Percentiles rank a stretch among this genome's conserved stretches.
Evolutionary conservation across 192 early-diverging fungal species (phyloP).

Genomic region (Podila epigama): DNA sequence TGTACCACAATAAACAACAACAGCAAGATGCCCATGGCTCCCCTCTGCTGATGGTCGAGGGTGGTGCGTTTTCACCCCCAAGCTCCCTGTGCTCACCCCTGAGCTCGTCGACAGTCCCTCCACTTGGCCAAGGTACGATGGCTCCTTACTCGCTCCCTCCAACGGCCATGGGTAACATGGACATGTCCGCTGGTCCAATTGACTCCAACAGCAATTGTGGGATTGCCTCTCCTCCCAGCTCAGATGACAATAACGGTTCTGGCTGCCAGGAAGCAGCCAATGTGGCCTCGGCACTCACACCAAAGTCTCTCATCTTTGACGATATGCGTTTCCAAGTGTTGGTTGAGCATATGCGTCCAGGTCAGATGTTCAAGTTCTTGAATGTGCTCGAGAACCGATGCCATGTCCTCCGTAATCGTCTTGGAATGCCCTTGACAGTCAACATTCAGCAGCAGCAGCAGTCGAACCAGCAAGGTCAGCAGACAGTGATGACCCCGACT

Average conservation of each 20-base stretch:
- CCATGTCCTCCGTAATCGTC: slow-evolving; percentile 52
- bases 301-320: slow-evolving; percentile 50
- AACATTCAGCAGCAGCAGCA: slow-evolving; percentile 30
- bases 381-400: slow-evolving; percentile 64
- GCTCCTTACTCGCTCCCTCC: slow-evolving; percentile 31
- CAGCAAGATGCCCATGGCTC: slow-evolving; percentile 20
- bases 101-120: slow-evolving; percentile 8
- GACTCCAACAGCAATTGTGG: background rate
- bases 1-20: slow-evolving; percentile 5
- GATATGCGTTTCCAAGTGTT: slow-evolving; percentile 53
- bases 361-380: slow-evolving; percentile 58
- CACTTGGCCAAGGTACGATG: slow-evolving; percentile 24
- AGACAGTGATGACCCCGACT: slow-evolving; percentile 33
- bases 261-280: background rate
- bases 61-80: slow-evolving; percentile 42
- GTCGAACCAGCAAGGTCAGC: slow-evolving; percentile 16
- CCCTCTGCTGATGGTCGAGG: slow-evolving; percentile 30
- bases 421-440: slow-evolving; percentile 13
- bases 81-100: slow-evolving; percentile 43
- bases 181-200: background rate
- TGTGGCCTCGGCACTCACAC: background rate
- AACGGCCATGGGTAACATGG: slow-evolving; percentile 8
- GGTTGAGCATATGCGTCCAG: slow-evolving; percentile 54
- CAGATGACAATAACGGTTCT: background rate
- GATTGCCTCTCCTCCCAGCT: slow-evolving; percentile 1